A percentile compares a stretch with the other conserved stretches of the same genome.
phyloP scores from a whole-genome alignment of 2,329 filamentous ascomycete genomes.

The Fusarium xylarioides region DNA sequence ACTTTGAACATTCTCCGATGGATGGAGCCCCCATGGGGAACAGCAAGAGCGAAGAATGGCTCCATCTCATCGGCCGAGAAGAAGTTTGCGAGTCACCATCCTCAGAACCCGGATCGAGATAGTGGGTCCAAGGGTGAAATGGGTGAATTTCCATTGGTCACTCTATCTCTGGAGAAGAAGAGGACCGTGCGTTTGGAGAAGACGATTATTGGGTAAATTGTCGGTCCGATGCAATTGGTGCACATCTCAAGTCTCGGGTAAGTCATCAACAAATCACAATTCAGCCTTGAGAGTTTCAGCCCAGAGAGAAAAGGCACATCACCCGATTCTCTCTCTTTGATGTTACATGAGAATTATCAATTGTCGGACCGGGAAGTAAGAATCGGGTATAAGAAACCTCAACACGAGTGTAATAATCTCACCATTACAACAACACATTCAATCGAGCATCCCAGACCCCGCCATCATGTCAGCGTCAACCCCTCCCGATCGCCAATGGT shows the following conservation, averaged over 20 bases:
- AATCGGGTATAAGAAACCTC: not conserved
- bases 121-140: not conserved
- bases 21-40: conserved; percentile 7
- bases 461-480: not conserved
- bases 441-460: not conserved
- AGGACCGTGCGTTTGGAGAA: not conserved
- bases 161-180: fast-evolving
- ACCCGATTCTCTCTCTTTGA: not conserved
- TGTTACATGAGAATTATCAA: not conserved
- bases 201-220: not conserved
- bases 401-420: not conserved
- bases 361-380: not conserved
- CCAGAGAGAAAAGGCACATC: not conserved
- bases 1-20: not conserved
- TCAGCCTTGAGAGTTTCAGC: conserved; percentile 11
- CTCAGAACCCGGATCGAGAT: not conserved
- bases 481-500: conserved; percentile 27
- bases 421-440: not conserved
- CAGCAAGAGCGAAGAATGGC: not conserved
- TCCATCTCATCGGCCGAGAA: not conserved
- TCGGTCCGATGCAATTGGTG: not conserved
- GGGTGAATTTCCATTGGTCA: conserved; percentile 17
- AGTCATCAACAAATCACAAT: conserved; percentile 13
- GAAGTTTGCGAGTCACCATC: not conserved
- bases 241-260: not conserved